Percentiles rank a stretch among this genome's conserved stretches.
phyloP scores from a whole-genome alignment of 352 stramenopile species.

The Globisporangium recalcitrans region DNA sequence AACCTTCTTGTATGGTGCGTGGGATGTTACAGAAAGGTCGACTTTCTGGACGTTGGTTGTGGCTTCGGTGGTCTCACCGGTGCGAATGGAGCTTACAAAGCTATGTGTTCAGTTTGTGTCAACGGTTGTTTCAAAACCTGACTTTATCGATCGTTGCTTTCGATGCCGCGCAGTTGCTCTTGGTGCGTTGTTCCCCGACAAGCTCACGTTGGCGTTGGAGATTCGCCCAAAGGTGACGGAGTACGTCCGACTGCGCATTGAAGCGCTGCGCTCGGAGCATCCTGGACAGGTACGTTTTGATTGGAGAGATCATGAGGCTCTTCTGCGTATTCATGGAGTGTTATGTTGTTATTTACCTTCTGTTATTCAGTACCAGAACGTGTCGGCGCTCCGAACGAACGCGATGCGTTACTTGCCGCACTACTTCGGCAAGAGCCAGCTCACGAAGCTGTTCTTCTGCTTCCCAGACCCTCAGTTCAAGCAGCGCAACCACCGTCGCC shows the following conservation, averaged over 20 bases:
- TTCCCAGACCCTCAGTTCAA: conserved; percentile 99
- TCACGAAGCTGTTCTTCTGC: conserved; percentile 98
- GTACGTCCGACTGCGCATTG: conserved; percentile 89
- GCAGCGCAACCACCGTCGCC: conserved; percentile 93
- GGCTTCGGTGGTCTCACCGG: conserved; percentile 96
- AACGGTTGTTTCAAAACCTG: background rate
- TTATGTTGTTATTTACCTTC: background rate
- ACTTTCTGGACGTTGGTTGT: conserved; percentile 96
- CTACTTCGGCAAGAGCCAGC: conserved; percentile 80
- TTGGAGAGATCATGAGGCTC: conserved; percentile 3
- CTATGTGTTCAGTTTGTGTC: background rate
- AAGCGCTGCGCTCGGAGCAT: conserved; percentile 79
- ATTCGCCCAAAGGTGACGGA: conserved; percentile 95
- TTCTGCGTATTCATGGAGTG: background rate
- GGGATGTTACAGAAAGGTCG: conserved; percentile 54
- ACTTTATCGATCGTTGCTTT: background rate
- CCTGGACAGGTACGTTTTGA: conserved; percentile 29
- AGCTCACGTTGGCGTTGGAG: conserved; percentile 95
- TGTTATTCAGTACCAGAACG: conserved; percentile 91
- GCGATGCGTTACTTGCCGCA: conserved; percentile 92
- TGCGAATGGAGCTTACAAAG: conserved; percentile 15
- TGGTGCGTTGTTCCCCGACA: conserved; percentile 87
- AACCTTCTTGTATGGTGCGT: background rate
- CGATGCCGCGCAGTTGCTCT: conserved; percentile 72
- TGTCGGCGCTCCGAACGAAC: conserved; percentile 94